These are phyloP conservation scores for Leonotis leonurus DNA, from an alignment of 257 asterid genomes.

Conservation along the genomic window DNA sequence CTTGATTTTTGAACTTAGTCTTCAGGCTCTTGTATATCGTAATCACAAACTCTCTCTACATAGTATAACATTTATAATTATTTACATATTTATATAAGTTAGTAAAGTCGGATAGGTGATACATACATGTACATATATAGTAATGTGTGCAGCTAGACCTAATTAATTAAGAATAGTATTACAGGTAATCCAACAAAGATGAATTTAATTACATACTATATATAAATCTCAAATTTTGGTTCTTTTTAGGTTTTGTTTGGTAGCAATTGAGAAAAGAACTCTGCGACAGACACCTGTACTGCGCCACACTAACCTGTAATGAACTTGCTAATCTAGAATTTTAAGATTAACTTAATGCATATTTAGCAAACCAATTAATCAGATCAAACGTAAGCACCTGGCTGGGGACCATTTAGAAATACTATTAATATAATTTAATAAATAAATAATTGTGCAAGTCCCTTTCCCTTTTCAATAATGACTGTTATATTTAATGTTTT, in stretches of 20 bases:
- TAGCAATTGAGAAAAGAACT: conserved; percentile 18
- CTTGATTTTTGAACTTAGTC: no score
- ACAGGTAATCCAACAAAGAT: conserved; percentile 25
- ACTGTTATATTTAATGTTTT: neutral
- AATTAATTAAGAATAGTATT: no score
- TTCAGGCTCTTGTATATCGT: no score
- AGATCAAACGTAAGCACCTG: no score
- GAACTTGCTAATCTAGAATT: neutral
- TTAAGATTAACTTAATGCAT: neutral
- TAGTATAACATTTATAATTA: no score
- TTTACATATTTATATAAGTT: no score
- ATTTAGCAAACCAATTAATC: conserved; percentile 18
- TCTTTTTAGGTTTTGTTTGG: conserved; percentile 47
- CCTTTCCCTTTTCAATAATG: conserved; percentile 1
- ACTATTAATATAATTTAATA: conserved; percentile 9
- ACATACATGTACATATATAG: neutral
- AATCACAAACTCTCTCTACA: no score
- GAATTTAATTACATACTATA: no score
- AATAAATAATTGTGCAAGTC: neutral
- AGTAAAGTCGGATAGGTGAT: neutral
- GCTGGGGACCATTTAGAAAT: conserved; percentile 27
- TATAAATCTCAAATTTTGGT: no score
- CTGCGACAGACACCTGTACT: conserved; percentile 27
- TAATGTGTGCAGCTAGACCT: neutral
- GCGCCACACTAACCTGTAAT: conserved; percentile 10